These are phyloP conservation scores for Vitis rupestris DNA, from an alignment of 164 flowering plant genomes.

Conservation along the genomic window DNA sequence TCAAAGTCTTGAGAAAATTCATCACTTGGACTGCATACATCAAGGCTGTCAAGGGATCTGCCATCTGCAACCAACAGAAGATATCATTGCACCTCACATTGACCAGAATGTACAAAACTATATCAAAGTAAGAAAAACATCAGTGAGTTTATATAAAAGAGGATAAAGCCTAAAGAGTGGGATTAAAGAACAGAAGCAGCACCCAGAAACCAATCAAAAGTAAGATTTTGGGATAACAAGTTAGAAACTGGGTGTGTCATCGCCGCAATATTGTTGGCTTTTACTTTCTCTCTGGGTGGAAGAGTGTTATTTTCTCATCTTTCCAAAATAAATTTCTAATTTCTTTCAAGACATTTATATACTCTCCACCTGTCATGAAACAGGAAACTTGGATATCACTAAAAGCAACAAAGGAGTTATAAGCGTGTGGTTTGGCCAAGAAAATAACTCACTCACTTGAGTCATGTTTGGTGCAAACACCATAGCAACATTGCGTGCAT, in stretches of 20 bases:
- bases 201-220: no score
- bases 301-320: not conserved
- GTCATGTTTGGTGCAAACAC: constrained; percentile 66
- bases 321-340: not conserved
- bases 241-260: no score
- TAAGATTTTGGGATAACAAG: no score
- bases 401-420: not conserved
- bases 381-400: not conserved
- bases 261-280: no score
- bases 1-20: constrained; percentile 67
- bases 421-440: not conserved
- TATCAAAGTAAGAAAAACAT: no score
- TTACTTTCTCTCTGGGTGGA: not conserved
- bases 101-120: no score
- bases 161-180: no score
- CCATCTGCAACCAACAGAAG: constrained; percentile 36
- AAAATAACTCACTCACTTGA: constrained; percentile 27
- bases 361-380: no score
- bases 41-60: constrained; percentile 66
- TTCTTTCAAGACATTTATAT: not conserved
- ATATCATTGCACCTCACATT: not conserved
- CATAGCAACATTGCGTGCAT: constrained; percentile 53
- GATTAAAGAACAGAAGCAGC: no score
- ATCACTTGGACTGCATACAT: constrained; percentile 81
- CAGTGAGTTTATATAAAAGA: no score